These are phyloP conservation scores for Pichia sp. DNA, from an alignment of 1,139 yeast genomes.

Conservation along the genomic window DNA sequence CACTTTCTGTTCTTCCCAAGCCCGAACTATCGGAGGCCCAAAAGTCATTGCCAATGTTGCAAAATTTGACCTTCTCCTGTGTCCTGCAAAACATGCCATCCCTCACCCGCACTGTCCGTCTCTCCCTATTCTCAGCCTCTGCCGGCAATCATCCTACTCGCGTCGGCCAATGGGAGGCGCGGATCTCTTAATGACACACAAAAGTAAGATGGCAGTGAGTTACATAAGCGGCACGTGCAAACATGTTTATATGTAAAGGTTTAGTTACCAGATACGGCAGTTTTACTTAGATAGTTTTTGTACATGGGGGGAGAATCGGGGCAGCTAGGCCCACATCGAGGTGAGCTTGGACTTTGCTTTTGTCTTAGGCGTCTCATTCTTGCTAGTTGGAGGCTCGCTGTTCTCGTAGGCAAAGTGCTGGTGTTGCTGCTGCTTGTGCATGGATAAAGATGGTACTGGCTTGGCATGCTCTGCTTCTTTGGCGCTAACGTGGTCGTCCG, in stretches of 20 bases:
- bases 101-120: not conserved
- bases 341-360: not conserved
- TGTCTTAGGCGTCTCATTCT: not conserved
- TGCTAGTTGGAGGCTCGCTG: not conserved
- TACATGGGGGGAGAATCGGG: too few species aligned
- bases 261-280: not conserved
- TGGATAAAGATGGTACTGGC: too few species aligned
- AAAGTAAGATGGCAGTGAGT: not conserved
- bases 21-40: not conserved
- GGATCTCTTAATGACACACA: not conserved
- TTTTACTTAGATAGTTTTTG: too few species aligned
- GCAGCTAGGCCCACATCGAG: slow-evolving; percentile 7
- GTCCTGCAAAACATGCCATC: not conserved
- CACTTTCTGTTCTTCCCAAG: too few species aligned
- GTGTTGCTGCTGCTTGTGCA: not conserved
- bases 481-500: not conserved
- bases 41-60: not conserved
- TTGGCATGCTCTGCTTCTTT: too few species aligned
- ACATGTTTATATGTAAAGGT: not conserved
- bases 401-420: slow-evolving; percentile 7
- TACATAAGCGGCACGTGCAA: not conserved
- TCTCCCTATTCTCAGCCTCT: too few species aligned
- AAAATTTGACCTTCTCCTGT: not conserved
- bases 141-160: not conserved
- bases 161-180: not conserved